Evolutionary conservation across 305 asterid genomes (phyloP).

Genomic region (Fraxinus dipetala): DNA sequence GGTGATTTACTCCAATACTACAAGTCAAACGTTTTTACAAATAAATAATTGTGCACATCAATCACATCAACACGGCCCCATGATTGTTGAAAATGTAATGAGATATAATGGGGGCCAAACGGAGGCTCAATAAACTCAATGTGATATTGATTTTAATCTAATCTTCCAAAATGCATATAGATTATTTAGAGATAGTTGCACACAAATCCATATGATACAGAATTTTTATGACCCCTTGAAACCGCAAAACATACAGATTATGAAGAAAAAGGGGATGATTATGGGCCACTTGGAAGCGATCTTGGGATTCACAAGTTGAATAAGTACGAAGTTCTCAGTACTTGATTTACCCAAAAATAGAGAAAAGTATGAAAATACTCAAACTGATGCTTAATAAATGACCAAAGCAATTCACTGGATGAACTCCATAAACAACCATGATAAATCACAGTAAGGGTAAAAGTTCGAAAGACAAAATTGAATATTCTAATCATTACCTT

Average conservation of each 20-base stretch:
- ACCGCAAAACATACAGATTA: background rate
- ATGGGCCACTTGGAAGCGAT: background rate
- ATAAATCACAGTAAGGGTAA: background rate
- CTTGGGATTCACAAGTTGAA: background rate
- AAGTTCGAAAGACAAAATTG: background rate
- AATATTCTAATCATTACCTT: slow-evolving; percentile 43
- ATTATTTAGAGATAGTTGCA: background rate
- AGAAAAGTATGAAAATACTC: background rate
- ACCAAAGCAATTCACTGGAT: background rate
- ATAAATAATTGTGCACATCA: too few species aligned
- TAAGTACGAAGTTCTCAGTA: background rate
- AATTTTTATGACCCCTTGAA: background rate
- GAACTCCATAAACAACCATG: background rate
- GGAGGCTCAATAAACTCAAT: background rate
- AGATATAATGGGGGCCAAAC: too few species aligned
- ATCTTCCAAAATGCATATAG: background rate
- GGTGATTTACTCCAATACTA: too few species aligned
- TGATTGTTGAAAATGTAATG: too few species aligned
- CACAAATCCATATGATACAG: background rate
- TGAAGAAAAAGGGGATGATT: background rate
- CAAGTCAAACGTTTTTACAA: too few species aligned
- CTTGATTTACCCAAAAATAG: background rate
- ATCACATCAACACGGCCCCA: too few species aligned
- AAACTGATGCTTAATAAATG: background rate
- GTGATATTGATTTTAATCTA: background rate